These are phyloP conservation scores for Pleurotus tuoliensis DNA, from an alignment of 768 basidiomycete genomes.

Conservation along the genomic window DNA sequence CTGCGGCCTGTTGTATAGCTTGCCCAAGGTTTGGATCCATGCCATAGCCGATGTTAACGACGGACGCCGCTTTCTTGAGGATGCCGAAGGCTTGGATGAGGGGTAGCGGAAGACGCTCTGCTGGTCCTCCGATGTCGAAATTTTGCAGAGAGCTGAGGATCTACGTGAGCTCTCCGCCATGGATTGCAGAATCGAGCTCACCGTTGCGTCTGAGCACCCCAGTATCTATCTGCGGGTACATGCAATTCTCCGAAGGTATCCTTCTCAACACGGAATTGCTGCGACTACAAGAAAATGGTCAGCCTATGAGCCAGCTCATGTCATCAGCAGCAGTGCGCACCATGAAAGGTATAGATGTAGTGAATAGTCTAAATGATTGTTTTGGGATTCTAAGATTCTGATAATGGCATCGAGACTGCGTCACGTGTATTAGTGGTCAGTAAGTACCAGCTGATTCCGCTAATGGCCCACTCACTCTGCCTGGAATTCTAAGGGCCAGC, in stretches of 20 bases:
- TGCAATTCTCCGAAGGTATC: constrained; percentile 96
- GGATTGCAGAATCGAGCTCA: constrained; percentile 21
- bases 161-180: neutral
- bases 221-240: constrained; percentile 76
- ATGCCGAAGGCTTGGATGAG: constrained; percentile 97
- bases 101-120: constrained; percentile 92
- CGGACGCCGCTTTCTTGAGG: constrained; percentile 93
- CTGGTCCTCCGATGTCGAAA: constrained; percentile 95
- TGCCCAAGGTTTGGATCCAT: constrained; percentile 83
- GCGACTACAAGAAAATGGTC: constrained; percentile 25
- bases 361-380: constrained; percentile 23
- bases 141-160: constrained; percentile 76
- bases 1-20: constrained; percentile 89
- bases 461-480: constrained; percentile 1
- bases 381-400: neutral
- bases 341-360: constrained; percentile 27
- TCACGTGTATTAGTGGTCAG: constrained; percentile 2
- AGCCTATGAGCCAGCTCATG: neutral
- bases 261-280: constrained; percentile 72
- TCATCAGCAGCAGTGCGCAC: constrained; percentile 13
- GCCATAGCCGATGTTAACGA: constrained; percentile 88
- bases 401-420: neutral
- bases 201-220: constrained; percentile 99
- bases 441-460: neutral
- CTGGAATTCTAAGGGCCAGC: neutral